Evolutionary conservation across 148 eudicot species (phyloP).

Genomic region (Beta vulgaris): DNA sequence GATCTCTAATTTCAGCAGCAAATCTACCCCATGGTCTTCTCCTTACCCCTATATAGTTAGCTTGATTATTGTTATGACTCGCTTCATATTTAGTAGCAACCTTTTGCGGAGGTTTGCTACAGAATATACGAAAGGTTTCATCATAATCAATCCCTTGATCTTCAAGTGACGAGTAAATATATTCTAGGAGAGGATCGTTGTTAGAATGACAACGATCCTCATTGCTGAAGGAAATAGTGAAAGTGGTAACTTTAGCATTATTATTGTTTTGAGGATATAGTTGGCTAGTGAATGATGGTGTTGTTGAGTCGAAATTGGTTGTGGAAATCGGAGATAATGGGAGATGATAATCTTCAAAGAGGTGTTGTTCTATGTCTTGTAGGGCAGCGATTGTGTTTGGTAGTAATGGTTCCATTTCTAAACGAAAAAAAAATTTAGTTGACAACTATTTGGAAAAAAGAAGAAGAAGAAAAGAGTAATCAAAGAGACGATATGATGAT

Average conservation of each 20-base stretch:
- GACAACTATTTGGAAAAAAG: too few relatives aligned
- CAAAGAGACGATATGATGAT: too few relatives aligned
- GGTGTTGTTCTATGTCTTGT: constrained; percentile 9
- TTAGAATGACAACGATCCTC: neutral
- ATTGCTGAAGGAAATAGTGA: neutral
- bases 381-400: neutral
- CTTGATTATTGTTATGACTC: neutral
- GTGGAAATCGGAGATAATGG: neutral
- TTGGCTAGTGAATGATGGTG: neutral
- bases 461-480: neutral
- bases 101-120: neutral
- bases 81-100: neutral
- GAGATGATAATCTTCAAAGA: neutral
- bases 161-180: neutral
- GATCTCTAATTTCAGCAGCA: constrained; percentile 52
- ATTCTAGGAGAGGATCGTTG: neutral
- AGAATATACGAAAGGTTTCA: neutral
- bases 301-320: neutral
- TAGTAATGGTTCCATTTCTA: neutral
- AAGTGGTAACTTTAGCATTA: neutral
- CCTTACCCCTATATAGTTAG: constrained; percentile 27
- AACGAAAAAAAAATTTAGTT: neutral
- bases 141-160: neutral
- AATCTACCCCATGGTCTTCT: constrained; percentile 47
- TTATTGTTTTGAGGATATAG: neutral